Evolutionary conservation across 2,329 filamentous ascomycete genomes (phyloP), one percentile per base, ranked within the genome.

Genomic region (Aspergillus pseudoterreus): DNA sequence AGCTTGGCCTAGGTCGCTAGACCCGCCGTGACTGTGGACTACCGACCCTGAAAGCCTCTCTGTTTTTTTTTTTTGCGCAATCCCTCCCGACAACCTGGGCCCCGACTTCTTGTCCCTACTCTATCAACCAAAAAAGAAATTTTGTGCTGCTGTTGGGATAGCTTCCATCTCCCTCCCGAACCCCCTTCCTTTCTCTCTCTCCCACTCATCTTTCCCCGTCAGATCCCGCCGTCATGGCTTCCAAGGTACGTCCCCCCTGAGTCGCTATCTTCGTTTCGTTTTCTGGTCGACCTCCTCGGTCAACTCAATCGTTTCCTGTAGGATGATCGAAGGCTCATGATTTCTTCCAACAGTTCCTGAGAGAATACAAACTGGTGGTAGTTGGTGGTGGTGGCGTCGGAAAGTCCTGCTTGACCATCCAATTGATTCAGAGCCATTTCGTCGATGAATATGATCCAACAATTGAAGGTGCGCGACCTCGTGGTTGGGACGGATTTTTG

Each of bases 401-500:
- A 78, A 99, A 99, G 82, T 97, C 92, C 57, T 97, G 94, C 78
- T 83, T 99, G 80, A 97, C 94, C 53, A 97, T 99, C 70, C 94
- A 97, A 80, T 84, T 92, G 75, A 90, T 90, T 67, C 87, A 92
- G 78, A 92, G 88, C 74, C 94, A 99, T 74, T 99, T 99, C 79
- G 92, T 97, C 71, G 94, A 97, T 75, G 94, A 97, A 76, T 99
- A 99, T 75, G 94, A 99, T 75, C 94, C 94, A 52, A 99, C 94
- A 67, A 97, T 99, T 69, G 94, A 99, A 88, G 94, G 94, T 77
- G 60, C 55, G 38, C 73, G 55, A 41, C 33, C 52, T 30, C 27
- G 6, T 9, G 27, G 11, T 11, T 30, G 11, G 3, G 27, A 30
- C 43, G n/a, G 52, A 21, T 30, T 35, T 8, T 21, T 11, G 15